Evolutionary conservation across 1,139 yeast genomes (phyloP).

Genomic region (Maudiozyma humilis): DNA sequence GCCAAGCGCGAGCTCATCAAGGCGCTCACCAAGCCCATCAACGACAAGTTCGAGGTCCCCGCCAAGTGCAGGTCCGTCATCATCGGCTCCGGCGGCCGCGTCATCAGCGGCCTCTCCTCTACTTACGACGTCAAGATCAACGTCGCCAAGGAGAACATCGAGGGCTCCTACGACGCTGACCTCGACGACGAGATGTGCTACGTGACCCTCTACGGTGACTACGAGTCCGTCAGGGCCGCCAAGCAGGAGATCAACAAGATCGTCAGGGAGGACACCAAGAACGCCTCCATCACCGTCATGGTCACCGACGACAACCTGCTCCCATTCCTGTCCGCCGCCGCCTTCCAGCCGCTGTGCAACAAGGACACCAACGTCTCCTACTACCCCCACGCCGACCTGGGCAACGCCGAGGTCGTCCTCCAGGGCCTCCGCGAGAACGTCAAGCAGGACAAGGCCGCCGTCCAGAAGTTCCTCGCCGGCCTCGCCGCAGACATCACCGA

Average conservation of each 20-base stretch:
- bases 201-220: conserved; percentile 74
- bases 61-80: conserved; percentile 69
- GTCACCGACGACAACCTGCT: conserved; percentile 39
- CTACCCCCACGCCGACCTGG: conserved; percentile 11
- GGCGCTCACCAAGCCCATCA: conserved; percentile 70
- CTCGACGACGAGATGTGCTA: conserved; percentile 48
- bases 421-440: conserved; percentile 33
- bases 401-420: conserved; percentile 23
- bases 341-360: conserved; percentile 13
- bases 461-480: conserved; percentile 41
- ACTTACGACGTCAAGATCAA: conserved; percentile 63
- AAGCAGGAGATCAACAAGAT: conserved; percentile 61
- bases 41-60: conserved; percentile 58
- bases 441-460: conserved; percentile 28
- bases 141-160: conserved; percentile 44
- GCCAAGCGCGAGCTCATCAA: conserved; percentile 75
- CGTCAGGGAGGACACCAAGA: conserved; percentile 67
- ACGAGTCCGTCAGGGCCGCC: conserved; percentile 73
- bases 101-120: conserved; percentile 69
- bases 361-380: conserved; percentile 22
- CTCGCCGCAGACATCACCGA: conserved; percentile 41
- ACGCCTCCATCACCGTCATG: conserved; percentile 41
- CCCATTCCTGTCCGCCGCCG: conserved; percentile 43
- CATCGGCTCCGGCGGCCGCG: conserved; percentile 85
- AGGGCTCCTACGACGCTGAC: conserved; percentile 34